Conservation (phyloP, 2,329 filamentous ascomycete genomes). For the Aschersonia sp. region DNA sequence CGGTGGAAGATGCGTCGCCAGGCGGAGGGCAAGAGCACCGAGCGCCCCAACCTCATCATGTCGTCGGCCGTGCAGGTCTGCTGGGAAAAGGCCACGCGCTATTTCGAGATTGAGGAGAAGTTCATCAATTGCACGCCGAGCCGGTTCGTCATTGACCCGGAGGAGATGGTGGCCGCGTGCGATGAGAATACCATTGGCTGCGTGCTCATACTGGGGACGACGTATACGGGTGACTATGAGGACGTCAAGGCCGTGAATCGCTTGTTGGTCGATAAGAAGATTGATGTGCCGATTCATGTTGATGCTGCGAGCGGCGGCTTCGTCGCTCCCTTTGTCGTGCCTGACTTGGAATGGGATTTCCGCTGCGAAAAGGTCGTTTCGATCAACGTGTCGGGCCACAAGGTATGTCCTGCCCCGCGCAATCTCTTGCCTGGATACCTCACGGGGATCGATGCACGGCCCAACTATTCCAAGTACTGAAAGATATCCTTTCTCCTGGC, state of each 20-base stretch:
- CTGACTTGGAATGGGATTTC: constrained; percentile 83
- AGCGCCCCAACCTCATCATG: constrained; percentile 88
- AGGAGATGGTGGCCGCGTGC: constrained; percentile 33
- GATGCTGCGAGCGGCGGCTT: constrained; percentile 89
- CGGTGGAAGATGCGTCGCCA: constrained; percentile 65
- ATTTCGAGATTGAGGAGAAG: constrained; percentile 89
- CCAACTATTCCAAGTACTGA: not conserved
- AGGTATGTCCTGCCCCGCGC: constrained; percentile 24
- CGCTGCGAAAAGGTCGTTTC: constrained; percentile 75
- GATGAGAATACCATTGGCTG: constrained; percentile 53
- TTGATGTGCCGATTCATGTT: constrained; percentile 83
- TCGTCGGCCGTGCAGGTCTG: constrained; percentile 91
- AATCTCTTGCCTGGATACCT: too few species aligned
- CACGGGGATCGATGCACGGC: too few species aligned
- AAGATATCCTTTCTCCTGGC: not conserved
- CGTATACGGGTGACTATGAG: constrained; percentile 93
- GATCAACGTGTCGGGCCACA: constrained; percentile 92
- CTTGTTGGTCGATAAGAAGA: constrained; percentile 55
- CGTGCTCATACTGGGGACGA: constrained; percentile 80
- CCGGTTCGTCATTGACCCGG: constrained; percentile 49
- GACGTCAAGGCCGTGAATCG: constrained; percentile 89
- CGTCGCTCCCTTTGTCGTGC: constrained; percentile 80
- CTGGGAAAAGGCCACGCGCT: constrained; percentile 86
- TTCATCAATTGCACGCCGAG: constrained; percentile 51
- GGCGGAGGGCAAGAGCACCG: constrained; percentile 66